These are phyloP conservation scores for Suillus brevipes DNA, from an alignment of 768 basidiomycete species.

Conservation along the genomic window DNA sequence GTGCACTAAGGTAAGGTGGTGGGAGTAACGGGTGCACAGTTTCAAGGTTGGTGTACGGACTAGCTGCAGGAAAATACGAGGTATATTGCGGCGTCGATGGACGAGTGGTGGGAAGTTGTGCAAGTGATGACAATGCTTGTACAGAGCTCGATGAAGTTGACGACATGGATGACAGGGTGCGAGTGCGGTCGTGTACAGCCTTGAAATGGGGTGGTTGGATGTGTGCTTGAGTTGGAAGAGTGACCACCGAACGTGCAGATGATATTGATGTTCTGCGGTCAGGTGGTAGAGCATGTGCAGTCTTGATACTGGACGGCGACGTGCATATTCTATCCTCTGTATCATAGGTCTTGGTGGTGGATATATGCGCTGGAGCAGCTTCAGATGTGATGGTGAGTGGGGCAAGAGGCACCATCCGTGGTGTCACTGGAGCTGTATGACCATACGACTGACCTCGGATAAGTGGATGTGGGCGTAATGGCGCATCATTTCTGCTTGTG, in stretches of 20 bases:
- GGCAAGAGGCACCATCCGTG: slow-evolving; percentile 51
- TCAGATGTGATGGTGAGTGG: slow-evolving; percentile 64
- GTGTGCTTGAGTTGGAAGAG: slow-evolving; percentile 47
- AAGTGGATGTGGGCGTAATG: slow-evolving; percentile 69
- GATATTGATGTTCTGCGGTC: slow-evolving; percentile 56
- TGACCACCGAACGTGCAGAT: slow-evolving; percentile 58
- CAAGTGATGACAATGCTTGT: slow-evolving; percentile 57
- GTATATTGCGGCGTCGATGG: slow-evolving; percentile 46
- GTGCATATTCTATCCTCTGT: slow-evolving; percentile 25
- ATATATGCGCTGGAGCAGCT: slow-evolving; percentile 42
- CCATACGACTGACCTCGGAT: slow-evolving; percentile 75
- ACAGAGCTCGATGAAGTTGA: slow-evolving; percentile 46
- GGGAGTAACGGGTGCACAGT: slow-evolving; percentile 71
- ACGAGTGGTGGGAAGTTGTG: slow-evolving; percentile 48
- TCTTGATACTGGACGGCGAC: slow-evolving; percentile 41
- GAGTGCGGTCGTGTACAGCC: slow-evolving; percentile 43
- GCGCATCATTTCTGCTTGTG: slow-evolving; percentile 36
- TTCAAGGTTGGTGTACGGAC: slow-evolving; percentile 54
- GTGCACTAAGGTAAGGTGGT: slow-evolving; percentile 67
- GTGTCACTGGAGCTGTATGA: slow-evolving; percentile 32
- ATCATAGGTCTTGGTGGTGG: slow-evolving; percentile 39
- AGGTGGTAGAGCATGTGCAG: slow-evolving; percentile 31
- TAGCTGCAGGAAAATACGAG: slow-evolving; percentile 64
- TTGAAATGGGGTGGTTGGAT: slow-evolving; percentile 35
- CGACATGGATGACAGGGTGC: slow-evolving; percentile 60